Base-by-base conservation (phyloP, 108 stramenopile species). In the Skeletonema grethae region DNA sequence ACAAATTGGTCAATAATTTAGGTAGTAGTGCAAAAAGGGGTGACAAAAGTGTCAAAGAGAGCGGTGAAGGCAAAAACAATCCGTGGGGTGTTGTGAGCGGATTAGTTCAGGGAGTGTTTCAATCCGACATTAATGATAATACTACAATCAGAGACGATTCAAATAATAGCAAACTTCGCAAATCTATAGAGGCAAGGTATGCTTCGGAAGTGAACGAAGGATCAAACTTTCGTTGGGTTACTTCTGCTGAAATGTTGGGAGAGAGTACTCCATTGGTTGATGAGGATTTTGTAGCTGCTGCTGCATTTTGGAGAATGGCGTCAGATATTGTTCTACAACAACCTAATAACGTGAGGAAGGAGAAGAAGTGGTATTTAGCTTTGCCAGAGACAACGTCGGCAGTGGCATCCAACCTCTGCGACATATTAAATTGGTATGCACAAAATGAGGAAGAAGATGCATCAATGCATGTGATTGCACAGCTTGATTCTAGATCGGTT, bases 351-450 rank as follows among this genome's bases (percentile, higher is more conserved):
- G 25, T n/a, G n/a, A n/a, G 7, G n/a, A 34, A 64, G 31, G 9
- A 38, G 16, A 48, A 48, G 46, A 48, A 20, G 46, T 67, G 60
- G 59, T 81, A 70, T 45, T 53, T 81, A 25, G 80, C 73, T 29
- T 28, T 81, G 8, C 73, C 80, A 1, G 80, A 70, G 43, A 75
- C 80, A 13, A 81, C 80, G 3, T 20, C 43, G 2, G 36, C 64
- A 10, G 69, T 75, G 16, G 63, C 80, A 34, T 73, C 70, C 35
- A 70, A 70, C 41, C 56, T 75, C 29, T 81, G 80, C 32, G 80
- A 81, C 22, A 75, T 69, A 22, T 48, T 81, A 38, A 81, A 81
- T 61, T 81, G 80, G 80, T 75, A 81, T 29, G 72, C 69, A 48
- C 59, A 45, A 30, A 53, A 67, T 0, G 38, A 57, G n/a, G 5